Base-by-base conservation (phyloP, 257 asterid genomes). In the Lycium barbarum region DNA sequence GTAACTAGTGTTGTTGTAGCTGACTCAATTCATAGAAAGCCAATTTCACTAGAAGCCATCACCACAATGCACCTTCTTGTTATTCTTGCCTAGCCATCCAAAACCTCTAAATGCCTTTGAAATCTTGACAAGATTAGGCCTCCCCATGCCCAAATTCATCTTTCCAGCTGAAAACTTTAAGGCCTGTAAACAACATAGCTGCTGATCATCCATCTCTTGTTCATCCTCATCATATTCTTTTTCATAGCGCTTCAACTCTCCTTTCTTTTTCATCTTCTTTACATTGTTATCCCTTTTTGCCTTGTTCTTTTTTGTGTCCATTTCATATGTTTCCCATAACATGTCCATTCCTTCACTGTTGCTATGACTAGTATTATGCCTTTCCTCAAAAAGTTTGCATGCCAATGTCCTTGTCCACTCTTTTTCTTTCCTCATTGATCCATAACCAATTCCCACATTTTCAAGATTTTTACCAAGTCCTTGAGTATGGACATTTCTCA, bases 331-430 rank as follows among this genome's bases (percentile, higher is more conserved):
- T 88, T 94, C 99, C 99, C 99, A 96, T 79, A 96, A 65, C 66
- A 83, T 66, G 43, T 83, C 85, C 85, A 83, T 83, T 13, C 85
- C 85, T 67, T 83, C 85, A 49, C 80, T 57, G 10, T 65, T 83
- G 61, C 49, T 71, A 83, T 67, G 47, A 26, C 59, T 82, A 82
- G 43, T 9, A 40, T 82, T 82, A 65, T 78, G 20, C 51, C 85
- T 51, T 40, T 83, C 85, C 80, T 83, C 85, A 61, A 53, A 83
- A 0, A 68, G 87, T 83, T 92, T 95, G 88, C 99, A 91, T 2
- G 97, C 99, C 43, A 96, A 62, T 10, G 99, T 96, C 87, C 98
- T 86, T 79, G 88, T 92, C 98, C 98, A 95, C 83, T 93, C 97
- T 53, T 90, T 96, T 63, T 93, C 95, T 88, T 88, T 93, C 88